Evolutionary conservation across 2,329 filamentous ascomycete genomes (phyloP), one percentile per base, ranked within the genome.

Genomic region (Venturia oleaginea): DNA sequence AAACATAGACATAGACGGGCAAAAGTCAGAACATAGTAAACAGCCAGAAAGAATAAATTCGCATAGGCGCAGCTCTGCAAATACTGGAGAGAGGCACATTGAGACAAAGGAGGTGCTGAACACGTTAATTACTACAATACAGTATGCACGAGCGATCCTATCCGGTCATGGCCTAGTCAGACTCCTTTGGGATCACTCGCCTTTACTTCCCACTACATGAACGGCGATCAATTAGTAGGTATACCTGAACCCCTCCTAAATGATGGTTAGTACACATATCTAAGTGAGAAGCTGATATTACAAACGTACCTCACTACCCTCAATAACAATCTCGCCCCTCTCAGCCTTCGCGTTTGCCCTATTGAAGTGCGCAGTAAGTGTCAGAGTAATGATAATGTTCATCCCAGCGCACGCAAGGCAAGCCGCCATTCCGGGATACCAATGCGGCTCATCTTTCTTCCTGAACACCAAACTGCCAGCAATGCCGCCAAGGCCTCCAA

Each of bases 401-500:
- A 78, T 15, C n/a, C 63, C 37, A 24, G 34, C 48, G 68, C 72
- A 74, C 1, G 75, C 73, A 63, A 76, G 73, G 67, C 74, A 76
- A 17, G 74, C 73, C 40, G 73, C 76, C 11, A 77, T 70, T 42
- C 76, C 74, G 8, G 74, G 73, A 7, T 68, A 66, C 64, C 76
- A 77, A 2, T 66, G 60, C 0, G 74, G 76, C 2, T 71, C 68
- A 63, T 79, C 76, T 63, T 78, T 74, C 15, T 22, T n/a, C 69
- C 86, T 81, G 76, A 93, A 94, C 13, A 93, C 86, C 65, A 91
- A 78, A 68, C 84, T 85, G 32, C 89, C 89, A 0, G 84, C 84
- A 67, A 94, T 94, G 40, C 91, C 90, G 43, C 91, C 91, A 32
- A 95, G 79, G 2, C 89, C 90, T 8, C 90, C 90, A 61, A 89